Percentiles rank a stretch among this genome's conserved stretches.
Conservation (phyloP, 2,329 filamentous ascomycete species). For the Xylariaceae sp. region DNA sequence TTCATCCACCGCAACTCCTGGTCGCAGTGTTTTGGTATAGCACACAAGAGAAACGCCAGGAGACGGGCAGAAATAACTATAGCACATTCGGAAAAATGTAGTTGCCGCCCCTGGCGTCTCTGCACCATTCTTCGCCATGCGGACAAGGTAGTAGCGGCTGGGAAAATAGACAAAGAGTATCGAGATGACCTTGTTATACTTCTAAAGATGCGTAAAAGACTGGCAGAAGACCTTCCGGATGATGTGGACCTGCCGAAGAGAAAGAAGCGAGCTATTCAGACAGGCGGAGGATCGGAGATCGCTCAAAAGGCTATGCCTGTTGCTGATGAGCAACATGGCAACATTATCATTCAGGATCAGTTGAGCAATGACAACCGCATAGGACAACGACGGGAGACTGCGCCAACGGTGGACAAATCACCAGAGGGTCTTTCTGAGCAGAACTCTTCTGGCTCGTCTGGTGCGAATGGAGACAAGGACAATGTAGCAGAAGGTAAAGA, state of each 20-base stretch:
- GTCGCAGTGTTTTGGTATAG: constrained; percentile 17
- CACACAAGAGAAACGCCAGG: background rate
- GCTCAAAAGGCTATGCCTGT: too few species aligned
- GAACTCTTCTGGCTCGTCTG: too few species aligned
- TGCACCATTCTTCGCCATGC: constrained; percentile 15
- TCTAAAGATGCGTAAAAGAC: constrained; percentile 13
- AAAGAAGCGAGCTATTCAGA: constrained; percentile 1
- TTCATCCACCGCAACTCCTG: constrained; percentile 16
- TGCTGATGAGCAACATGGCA: too few species aligned
- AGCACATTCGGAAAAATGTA: constrained; percentile 13
- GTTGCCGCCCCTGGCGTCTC: constrained; percentile 17
- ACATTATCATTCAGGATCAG: too few species aligned
- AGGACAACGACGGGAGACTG: too few species aligned
- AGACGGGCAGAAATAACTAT: constrained; percentile 16
- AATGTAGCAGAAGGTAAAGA: too few species aligned
- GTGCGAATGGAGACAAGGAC: too few species aligned
- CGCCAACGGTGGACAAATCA: too few species aligned
- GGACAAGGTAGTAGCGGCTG: background rate
- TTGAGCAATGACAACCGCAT: too few species aligned
- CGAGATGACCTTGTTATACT: constrained; percentile 20
- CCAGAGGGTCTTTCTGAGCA: too few species aligned
- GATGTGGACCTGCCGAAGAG: constrained; percentile 5
- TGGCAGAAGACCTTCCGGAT: constrained; percentile 7
- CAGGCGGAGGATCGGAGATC: too few species aligned
- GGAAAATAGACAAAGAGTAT: constrained; percentile 7